Evolutionary conservation across 1,284 basidiomycete species (phyloP).

Genomic region (Pseudomicrostroma phylloplanum): DNA sequence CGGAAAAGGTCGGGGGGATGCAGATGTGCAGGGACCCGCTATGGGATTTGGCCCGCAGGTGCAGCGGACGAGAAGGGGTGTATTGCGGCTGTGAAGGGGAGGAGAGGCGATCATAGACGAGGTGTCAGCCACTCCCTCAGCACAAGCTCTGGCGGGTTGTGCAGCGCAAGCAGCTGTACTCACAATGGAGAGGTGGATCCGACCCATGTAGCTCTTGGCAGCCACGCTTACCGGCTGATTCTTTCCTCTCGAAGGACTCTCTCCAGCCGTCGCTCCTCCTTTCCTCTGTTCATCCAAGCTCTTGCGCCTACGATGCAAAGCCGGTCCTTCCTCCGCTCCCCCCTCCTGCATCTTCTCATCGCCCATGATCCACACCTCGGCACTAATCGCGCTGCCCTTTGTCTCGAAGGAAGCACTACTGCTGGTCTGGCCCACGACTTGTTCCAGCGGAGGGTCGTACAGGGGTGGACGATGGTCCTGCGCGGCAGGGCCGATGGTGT

Average conservation of each 20-base stretch:
- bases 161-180: neutral
- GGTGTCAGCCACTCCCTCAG: neutral
- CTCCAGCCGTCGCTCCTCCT: neutral
- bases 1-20: constrained; percentile 32
- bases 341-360: neutral
- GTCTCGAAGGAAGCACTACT: constrained; percentile 28
- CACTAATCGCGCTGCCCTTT: constrained; percentile 27
- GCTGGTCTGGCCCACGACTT: constrained; percentile 17
- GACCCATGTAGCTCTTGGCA: constrained; percentile 22
- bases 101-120: no score
- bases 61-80: constrained; percentile 25
- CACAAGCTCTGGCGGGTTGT: constrained; percentile 2
- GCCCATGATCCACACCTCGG: constrained; percentile 20
- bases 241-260: neutral
- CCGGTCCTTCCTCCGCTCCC: neutral
- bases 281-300: neutral
- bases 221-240: constrained; percentile 20
- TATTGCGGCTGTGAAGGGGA: constrained; percentile 21
- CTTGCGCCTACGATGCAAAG: neutral
- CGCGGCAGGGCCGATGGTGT: constrained; percentile 27
- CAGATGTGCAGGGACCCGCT: constrained; percentile 29
- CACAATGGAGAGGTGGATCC: constrained; percentile 19
- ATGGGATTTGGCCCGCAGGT: constrained; percentile 25
- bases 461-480: constrained; percentile 27
- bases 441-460: constrained; percentile 24